phyloP scores from a whole-genome alignment of 495 filamentous ascomycete species.

The Pyrenopolyporus hunteri region DNA sequence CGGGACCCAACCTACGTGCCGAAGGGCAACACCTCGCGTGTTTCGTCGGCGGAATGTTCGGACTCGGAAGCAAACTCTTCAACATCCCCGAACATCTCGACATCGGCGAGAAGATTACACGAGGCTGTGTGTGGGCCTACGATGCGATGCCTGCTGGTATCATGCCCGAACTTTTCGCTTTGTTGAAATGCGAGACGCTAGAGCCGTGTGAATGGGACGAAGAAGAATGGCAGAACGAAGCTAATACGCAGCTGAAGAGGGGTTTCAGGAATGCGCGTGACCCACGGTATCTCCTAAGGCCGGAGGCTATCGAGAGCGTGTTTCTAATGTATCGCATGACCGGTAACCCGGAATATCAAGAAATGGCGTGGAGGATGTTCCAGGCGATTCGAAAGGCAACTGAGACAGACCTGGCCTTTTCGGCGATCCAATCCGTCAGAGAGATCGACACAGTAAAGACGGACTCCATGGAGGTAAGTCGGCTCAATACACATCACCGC shows the following conservation, averaged over 20 bases:
- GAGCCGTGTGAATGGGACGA: constrained; percentile 39
- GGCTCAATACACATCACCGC: neutral
- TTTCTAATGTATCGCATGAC: constrained; percentile 81
- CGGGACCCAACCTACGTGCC: constrained; percentile 14
- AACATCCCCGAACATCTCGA: constrained; percentile 67
- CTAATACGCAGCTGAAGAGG: constrained; percentile 20
- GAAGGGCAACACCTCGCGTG: constrained; percentile 53
- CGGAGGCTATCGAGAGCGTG: constrained; percentile 74
- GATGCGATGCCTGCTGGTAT: constrained; percentile 71
- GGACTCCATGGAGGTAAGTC: constrained; percentile 53
- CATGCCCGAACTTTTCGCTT: constrained; percentile 72
- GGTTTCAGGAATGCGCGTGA: constrained; percentile 42
- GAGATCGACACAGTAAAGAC: constrained; percentile 37
- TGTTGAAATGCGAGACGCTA: constrained; percentile 56
- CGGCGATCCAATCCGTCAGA: constrained; percentile 36
- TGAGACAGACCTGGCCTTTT: constrained; percentile 53
- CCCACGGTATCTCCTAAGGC: constrained; percentile 55
- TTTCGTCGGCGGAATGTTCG: constrained; percentile 81
- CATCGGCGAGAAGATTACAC: constrained; percentile 70
- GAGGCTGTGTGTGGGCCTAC: constrained; percentile 83
- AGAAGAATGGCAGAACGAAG: constrained; percentile 11
- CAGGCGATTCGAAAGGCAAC: constrained; percentile 65
- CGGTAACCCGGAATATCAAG: constrained; percentile 67
- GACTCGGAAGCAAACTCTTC: constrained; percentile 72
- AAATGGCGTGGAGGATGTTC: constrained; percentile 82